Conservation (phyloP, 1,284 basidiomycete genomes). For the Calocybe gambosa region DNA sequence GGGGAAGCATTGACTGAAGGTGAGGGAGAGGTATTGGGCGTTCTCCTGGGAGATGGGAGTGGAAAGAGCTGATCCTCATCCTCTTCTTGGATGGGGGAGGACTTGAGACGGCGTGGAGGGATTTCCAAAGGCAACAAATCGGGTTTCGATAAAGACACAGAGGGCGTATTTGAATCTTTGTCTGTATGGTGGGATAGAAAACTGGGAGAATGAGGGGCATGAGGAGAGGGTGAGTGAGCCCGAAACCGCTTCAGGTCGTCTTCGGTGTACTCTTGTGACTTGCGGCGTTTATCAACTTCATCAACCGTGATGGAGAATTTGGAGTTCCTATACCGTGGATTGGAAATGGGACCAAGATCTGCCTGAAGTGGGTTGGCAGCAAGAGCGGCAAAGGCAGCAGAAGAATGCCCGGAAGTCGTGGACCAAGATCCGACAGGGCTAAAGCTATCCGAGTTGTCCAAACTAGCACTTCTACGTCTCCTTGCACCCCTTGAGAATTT, state of each 20-base stretch:
- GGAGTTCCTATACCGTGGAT: constrained; percentile 13
- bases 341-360: constrained; percentile 16
- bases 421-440: constrained; percentile 2
- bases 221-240: constrained; percentile 5
- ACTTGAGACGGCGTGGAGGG: constrained; percentile 16
- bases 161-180: constrained; percentile 6
- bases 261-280: constrained; percentile 27
- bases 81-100: constrained; percentile 38
- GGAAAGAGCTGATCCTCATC: constrained; percentile 53
- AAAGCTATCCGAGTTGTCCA: constrained; percentile 21
- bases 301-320: constrained; percentile 45
- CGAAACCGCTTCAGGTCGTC: constrained; percentile 14
- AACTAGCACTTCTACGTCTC: constrained; percentile 48
- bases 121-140: constrained; percentile 5
- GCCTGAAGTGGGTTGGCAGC: constrained; percentile 15
- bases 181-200: constrained; percentile 1
- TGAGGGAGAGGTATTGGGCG: constrained; percentile 21
- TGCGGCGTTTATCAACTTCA: constrained; percentile 52
- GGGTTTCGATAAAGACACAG: constrained; percentile 8
- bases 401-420: constrained; percentile 7
- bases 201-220: constrained; percentile 10
- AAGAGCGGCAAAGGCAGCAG: constrained; percentile 18
- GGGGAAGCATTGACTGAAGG: constrained; percentile 19
- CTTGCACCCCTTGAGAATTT: constrained; percentile 56
- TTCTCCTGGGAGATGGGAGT: constrained; percentile 44